phyloP scores from a whole-genome alignment of 108 stramenopile species.

The Skeletonema grethae region DNA sequence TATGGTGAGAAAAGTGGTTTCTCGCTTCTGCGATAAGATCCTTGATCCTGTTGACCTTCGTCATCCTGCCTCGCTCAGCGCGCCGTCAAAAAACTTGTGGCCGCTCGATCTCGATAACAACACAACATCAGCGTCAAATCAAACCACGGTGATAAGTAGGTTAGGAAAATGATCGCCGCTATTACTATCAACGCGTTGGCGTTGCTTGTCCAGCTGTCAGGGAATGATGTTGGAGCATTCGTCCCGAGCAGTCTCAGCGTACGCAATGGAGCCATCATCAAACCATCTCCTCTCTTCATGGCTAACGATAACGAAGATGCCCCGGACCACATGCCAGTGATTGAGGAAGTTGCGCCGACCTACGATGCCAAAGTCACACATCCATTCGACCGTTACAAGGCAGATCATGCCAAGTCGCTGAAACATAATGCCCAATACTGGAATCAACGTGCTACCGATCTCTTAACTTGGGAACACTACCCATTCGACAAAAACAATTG shows the following conservation, averaged over 20 bases:
- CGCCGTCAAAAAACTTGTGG: no score
- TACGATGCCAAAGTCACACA: conserved; percentile 26
- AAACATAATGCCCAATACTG: conserved; percentile 39
- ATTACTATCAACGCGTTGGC: neutral
- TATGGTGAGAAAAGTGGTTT: no score
- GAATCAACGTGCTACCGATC: conserved; percentile 36
- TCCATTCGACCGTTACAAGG: conserved; percentile 36
- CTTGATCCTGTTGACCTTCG: no score
- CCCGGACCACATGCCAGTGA: conserved; percentile 47
- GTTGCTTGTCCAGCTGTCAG: conserved; percentile 9
- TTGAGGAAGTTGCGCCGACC: conserved; percentile 37
- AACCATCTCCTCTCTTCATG: conserved; percentile 3
- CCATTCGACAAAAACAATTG: conserved; percentile 25
- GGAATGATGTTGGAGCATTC: conserved; percentile 18
- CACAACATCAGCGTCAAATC: no score
- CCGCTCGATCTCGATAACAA: no score
- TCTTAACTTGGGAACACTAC: conserved; percentile 47
- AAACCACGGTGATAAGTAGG: no score
- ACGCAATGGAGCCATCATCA: neutral
- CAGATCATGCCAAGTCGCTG: conserved; percentile 33
- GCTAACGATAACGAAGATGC: conserved; percentile 7
- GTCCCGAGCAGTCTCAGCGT: neutral
- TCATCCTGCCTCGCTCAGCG: no score
- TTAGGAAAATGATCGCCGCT: conserved; percentile 1
- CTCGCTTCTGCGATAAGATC: no score